phyloP scores from a whole-genome alignment of 2,329 filamentous ascomycete genomes.

The Claviceps humidiphila region DNA sequence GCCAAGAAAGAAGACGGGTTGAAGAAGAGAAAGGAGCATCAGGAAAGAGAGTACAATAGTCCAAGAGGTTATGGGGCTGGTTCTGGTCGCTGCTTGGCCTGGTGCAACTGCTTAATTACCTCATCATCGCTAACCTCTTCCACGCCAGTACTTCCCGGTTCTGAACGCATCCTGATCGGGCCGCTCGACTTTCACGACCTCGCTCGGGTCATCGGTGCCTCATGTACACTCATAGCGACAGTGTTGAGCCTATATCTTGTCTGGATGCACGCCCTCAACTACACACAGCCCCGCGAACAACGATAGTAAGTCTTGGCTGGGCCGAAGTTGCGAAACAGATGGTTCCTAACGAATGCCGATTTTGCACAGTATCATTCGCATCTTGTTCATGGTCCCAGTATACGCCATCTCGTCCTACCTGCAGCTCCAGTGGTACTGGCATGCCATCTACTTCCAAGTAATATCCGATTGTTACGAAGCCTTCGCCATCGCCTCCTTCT shows the following conservation, averaged over 20 bases:
- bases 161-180: conserved; percentile 34
- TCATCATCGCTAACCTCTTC: conserved; percentile 1
- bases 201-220: conserved; percentile 36
- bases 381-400: conserved; percentile 77
- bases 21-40: not conserved
- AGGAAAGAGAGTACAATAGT: not conserved
- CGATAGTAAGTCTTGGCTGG: conserved; percentile 30
- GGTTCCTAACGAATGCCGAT: not conserved
- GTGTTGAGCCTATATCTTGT: conserved; percentile 42
- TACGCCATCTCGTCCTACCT: conserved; percentile 65
- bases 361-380: conserved; percentile 63
- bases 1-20: not conserved
- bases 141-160: conserved; percentile 25
- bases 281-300: conserved; percentile 47
- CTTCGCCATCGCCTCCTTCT: conserved; percentile 79
- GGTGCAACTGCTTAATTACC: no score
- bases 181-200: conserved; percentile 41
- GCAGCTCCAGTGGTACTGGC: conserved; percentile 59
- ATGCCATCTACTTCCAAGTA: conserved; percentile 70
- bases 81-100: not conserved
- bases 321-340: not conserved
- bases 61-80: not conserved
- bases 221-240: conserved; percentile 36
- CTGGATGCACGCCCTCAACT: conserved; percentile 45
- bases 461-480: conserved; percentile 80